Conservation (phyloP, 2,329 filamentous ascomycete species). For the Nemania sp. region DNA sequence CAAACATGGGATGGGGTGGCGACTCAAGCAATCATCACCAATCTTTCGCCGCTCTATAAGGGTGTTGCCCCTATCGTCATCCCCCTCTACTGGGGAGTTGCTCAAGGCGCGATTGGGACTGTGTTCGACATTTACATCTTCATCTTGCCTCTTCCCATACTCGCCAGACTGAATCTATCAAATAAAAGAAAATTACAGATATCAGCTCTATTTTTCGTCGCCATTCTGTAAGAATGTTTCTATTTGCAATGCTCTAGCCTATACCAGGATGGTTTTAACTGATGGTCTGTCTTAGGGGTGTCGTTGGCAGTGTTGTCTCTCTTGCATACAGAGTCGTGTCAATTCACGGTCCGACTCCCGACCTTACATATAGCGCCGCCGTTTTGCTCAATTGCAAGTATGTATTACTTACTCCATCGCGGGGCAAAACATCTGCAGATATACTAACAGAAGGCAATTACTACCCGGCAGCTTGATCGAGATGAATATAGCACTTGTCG, state of each 20-base stretch:
- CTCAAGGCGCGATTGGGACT: background rate
- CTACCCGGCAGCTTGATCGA: background rate
- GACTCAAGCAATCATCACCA: background rate
- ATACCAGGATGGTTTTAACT: background rate
- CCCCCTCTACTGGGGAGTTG: background rate
- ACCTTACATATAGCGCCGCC: background rate
- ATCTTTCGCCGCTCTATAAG: background rate
- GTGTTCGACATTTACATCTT: background rate
- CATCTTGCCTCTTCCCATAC: background rate
- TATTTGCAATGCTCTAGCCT: too few species aligned
- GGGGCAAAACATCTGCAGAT: background rate
- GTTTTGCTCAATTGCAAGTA: background rate
- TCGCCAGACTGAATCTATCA: background rate
- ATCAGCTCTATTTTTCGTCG: background rate
- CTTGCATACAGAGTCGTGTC: background rate
- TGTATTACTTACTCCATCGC: background rate
- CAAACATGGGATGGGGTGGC: background rate
- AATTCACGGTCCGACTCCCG: background rate
- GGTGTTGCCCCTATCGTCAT: background rate
- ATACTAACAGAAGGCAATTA: background rate
- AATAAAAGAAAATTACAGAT: background rate
- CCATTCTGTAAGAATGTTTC: background rate
- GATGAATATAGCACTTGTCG: background rate
- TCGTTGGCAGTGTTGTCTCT: background rate
- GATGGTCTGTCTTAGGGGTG: background rate